Conservation (phyloP, 306 rosid genomes). For the Cicer cuneatum region DNA sequence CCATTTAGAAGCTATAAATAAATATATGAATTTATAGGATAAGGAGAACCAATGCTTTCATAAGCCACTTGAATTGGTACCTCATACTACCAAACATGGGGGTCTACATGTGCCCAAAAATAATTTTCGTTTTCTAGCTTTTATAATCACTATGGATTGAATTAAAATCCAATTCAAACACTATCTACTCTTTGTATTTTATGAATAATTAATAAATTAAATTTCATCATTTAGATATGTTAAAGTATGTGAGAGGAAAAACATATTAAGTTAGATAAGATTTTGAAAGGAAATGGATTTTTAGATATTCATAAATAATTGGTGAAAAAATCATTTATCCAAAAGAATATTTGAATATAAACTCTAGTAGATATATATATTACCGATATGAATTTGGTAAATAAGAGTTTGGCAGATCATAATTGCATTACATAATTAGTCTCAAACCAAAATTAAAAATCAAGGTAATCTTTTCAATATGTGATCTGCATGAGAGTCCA, state of each 20-base stretch:
- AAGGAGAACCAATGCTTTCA: conserved; percentile 42
- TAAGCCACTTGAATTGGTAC: conserved; percentile 37
- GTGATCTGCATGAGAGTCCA: conserved; percentile 41
- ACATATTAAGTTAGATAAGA: conserved; percentile 2
- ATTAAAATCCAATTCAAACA: background rate
- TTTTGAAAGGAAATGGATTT: background rate
- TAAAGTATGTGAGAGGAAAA: conserved; percentile 14
- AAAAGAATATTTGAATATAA: too few relatives aligned
- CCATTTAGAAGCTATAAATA: conserved; percentile 34
- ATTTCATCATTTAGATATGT: conserved; percentile 29
- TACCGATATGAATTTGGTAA: conserved; percentile 37
- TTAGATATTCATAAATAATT: conserved; percentile 7
- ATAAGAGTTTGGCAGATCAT: conserved; percentile 36
- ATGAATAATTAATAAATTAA: background rate
- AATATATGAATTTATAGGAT: conserved; percentile 27
- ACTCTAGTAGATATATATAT: too few relatives aligned
- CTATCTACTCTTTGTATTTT: conserved; percentile 22
- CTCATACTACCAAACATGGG: conserved; percentile 44
- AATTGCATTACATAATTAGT: conserved; percentile 35
- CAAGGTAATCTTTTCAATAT: conserved; percentile 39
- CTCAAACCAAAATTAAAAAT: conserved; percentile 31
- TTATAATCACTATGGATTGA: conserved; percentile 6
- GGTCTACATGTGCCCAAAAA: conserved; percentile 45
- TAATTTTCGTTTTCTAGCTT: conserved; percentile 19
- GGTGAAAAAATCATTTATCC: background rate